Evolutionary conservation across 164 flowering plant species (phyloP), one percentile per base, ranked within the genome.

Genomic region (Dillenia suffruticosa): DNA sequence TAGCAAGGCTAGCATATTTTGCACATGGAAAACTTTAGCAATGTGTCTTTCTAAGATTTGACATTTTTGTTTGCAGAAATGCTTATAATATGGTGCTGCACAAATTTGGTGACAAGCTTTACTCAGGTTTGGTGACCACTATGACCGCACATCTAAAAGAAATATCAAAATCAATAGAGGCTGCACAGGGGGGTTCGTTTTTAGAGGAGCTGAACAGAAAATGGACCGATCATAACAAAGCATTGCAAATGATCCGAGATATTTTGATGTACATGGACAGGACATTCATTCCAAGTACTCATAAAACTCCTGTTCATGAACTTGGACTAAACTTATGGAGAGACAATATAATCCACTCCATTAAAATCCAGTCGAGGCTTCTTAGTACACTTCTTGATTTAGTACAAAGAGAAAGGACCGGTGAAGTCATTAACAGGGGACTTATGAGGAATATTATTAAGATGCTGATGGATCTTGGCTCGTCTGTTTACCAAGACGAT

Each of bases 231-330:
- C 97, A 93, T 65, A 89, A 87, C 73, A 89, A 89, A 61, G 94
- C 92, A 51, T 68, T 87, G 70, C 89, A 83, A 63, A 90, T 88
- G 97, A 86, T 90, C 51, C 76, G 94, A 13, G 96, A 94, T 77
- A 90, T 94, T 66, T 65, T 94, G 66, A 90, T 94, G 98, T 90
- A 90, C 83, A 94, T 94, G 97, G 97, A 94, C 73, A 81, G 98
- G 77, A 89, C 93, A 19, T 94, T 78, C 70, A 81, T 94, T 50
- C 87, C 86, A n/a, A 78, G 78, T 63, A 71, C 76, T 57, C 93
- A 81, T 62, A 91, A 89, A 70, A 89, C 92, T 45, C 93, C 93
- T 49, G 96, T 91, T 62, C 82, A 85, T 71, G 92, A 87, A 62
- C 89, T 91, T 61, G 97, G 97, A 46, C 74, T 91, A 65, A 89